These are phyloP conservation scores for Debaryomyces maramus DNA, from an alignment of 805 yeast species.

Conservation along the genomic window DNA sequence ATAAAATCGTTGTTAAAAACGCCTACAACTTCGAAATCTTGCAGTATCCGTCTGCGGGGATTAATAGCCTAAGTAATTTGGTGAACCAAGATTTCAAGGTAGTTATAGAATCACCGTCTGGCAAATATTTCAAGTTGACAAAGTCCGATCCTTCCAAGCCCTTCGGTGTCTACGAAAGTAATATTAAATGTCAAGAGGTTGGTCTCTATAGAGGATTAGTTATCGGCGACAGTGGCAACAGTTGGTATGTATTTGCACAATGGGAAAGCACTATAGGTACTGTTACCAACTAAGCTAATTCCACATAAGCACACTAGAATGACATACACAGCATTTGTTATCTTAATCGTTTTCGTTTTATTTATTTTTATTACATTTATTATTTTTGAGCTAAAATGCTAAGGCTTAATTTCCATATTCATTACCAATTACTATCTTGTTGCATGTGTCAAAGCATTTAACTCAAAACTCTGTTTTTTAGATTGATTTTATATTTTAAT, in stretches of 20 bases:
- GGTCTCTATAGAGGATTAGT: constrained; percentile 87
- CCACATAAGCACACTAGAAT: background rate
- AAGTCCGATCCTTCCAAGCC: constrained; percentile 49
- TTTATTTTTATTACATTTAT: constrained; percentile 1
- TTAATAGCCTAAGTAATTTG: constrained; percentile 36
- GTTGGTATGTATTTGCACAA: constrained; percentile 89
- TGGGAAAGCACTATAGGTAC: constrained; percentile 62
- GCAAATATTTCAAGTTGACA: constrained; percentile 63
- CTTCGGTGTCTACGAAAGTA: constrained; percentile 59
- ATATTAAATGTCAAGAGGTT: constrained; percentile 60
- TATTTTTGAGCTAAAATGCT: too few relatives aligned
- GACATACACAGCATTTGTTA: background rate
- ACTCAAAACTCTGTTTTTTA: background rate
- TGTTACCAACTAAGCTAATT: constrained; percentile 7
- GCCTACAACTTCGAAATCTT: constrained; percentile 64
- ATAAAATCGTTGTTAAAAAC: constrained; percentile 53
- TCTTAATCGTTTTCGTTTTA: background rate
- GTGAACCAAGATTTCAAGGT: constrained; percentile 51
- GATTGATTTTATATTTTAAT: background rate
- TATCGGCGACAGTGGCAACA: constrained; percentile 69
- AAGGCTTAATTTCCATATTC: too few relatives aligned
- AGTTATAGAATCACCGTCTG: constrained; percentile 83
- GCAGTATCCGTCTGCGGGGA: constrained; percentile 59
- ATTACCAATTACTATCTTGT: background rate
- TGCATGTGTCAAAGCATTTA: background rate